These are phyloP conservation scores for Aspergillus nomiae DNA, from an alignment of 2,329 filamentous ascomycete species.

Conservation along the genomic window DNA sequence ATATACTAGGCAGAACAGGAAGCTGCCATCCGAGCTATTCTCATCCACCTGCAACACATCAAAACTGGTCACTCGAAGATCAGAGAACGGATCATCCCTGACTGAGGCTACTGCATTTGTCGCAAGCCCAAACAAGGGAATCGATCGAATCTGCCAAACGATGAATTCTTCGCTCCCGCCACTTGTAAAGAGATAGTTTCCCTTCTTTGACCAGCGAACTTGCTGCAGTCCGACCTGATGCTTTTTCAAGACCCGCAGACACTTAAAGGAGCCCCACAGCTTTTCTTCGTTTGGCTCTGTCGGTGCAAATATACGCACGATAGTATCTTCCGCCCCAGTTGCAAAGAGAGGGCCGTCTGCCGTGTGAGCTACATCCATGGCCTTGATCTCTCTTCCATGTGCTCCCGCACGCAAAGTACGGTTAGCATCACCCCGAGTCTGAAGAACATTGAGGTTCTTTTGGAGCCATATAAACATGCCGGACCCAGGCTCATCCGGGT, in stretches of 20 bases:
- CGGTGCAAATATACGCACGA: slow-evolving; percentile 67
- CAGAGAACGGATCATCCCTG: slow-evolving; percentile 54
- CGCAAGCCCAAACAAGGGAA: slow-evolving; percentile 58
- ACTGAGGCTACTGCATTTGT: slow-evolving; percentile 55
- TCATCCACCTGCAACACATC: slow-evolving; percentile 53
- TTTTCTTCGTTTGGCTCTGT: slow-evolving; percentile 13
- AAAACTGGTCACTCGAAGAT: slow-evolving; percentile 81
- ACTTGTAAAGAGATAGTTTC: slow-evolving; percentile 77
- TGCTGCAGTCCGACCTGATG: slow-evolving; percentile 85
- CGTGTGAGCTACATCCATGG: slow-evolving; percentile 51
- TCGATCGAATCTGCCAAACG: slow-evolving; percentile 68
- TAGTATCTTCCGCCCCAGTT: slow-evolving; percentile 71
- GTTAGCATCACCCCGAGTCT: slow-evolving; percentile 45
- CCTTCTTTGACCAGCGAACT: slow-evolving; percentile 69
- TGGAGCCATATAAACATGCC: slow-evolving; percentile 75
- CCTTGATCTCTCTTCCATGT: slow-evolving; percentile 85
- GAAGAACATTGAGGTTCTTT: slow-evolving; percentile 57
- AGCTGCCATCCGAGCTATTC: slow-evolving; percentile 33
- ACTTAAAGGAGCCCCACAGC: slow-evolving; percentile 43
- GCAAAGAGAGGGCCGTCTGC: slow-evolving; percentile 52
- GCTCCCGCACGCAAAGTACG: slow-evolving; percentile 65
- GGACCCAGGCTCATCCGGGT: slow-evolving; percentile 28
- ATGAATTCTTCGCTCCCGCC: slow-evolving; percentile 88
- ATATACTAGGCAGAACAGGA: slow-evolving; percentile 71
- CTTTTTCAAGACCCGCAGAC: slow-evolving; percentile 67